Percentiles rank a stretch among this genome's conserved stretches.
Evolutionary conservation across 805 yeast species (phyloP).

Genomic region (Kluyveromyces wickerhamii): DNA sequence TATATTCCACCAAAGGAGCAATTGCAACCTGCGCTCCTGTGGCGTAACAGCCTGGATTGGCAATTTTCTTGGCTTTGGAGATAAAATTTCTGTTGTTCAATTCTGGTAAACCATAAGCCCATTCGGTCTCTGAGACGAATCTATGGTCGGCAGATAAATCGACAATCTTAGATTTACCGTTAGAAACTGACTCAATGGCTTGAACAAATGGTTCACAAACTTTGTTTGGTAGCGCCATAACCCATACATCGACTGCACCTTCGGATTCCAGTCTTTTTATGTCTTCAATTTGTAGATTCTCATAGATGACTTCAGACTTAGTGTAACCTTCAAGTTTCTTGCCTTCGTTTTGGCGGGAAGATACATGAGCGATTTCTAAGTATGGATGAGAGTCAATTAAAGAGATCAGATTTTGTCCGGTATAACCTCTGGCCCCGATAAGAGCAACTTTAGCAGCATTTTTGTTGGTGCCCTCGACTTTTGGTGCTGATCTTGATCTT

Average conservation of each 20-base stretch:
- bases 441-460: slow-evolving; percentile 71
- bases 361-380: slow-evolving; percentile 84
- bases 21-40: slow-evolving; percentile 94
- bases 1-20: slow-evolving; percentile 69
- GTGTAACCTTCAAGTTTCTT: slow-evolving; percentile 80
- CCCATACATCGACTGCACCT: slow-evolving; percentile 89
- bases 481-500: slow-evolving; percentile 45
- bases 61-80: slow-evolving; percentile 66
- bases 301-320: slow-evolving; percentile 71
- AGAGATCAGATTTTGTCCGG: slow-evolving; percentile 88
- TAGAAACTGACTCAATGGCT: slow-evolving; percentile 60
- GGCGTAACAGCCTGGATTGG: slow-evolving; percentile 99
- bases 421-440: slow-evolving; percentile 97
- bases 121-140: slow-evolving; percentile 78
- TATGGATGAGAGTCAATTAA: slow-evolving; percentile 83
- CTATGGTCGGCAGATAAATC: slow-evolving; percentile 95
- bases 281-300: slow-evolving; percentile 82
- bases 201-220: slow-evolving; percentile 86
- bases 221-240: slow-evolving; percentile 98
- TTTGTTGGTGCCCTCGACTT: slow-evolving; percentile 53
- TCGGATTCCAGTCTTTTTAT: slow-evolving; percentile 67
- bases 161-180: slow-evolving; percentile 69
- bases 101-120: slow-evolving; percentile 97
- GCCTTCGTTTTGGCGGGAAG: slow-evolving; percentile 91
- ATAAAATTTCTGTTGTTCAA: slow-evolving; percentile 61